Evolutionary conservation across 306 rosid species (phyloP).

Genomic region (Begonia masoniana): DNA sequence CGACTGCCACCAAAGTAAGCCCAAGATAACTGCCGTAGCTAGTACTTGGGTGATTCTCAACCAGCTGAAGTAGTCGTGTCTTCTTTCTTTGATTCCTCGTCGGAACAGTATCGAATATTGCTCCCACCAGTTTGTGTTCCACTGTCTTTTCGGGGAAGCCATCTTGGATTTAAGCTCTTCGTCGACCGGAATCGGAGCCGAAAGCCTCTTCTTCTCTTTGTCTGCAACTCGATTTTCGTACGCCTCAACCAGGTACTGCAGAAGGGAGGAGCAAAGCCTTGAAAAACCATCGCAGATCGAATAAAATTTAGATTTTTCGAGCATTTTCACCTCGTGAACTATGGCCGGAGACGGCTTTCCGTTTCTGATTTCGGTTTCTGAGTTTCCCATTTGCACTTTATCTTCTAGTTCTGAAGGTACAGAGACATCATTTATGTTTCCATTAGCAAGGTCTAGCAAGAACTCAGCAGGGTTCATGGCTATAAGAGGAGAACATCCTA

Average conservation of each 20-base stretch:
- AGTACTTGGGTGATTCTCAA: constrained; percentile 91
- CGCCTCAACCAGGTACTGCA: constrained; percentile 81
- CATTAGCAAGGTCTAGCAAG: constrained; percentile 89
- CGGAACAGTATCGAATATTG: constrained; percentile 62
- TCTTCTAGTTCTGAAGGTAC: constrained; percentile 89
- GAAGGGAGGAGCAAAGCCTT: neutral
- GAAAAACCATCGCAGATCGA: too few species aligned
- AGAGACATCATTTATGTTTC: constrained; percentile 74
- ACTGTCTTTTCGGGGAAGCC: constrained; percentile 33
- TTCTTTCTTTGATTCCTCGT: constrained; percentile 82
- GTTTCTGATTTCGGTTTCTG: constrained; percentile 31
- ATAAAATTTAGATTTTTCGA: too few species aligned
- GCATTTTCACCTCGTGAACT: constrained; percentile 65
- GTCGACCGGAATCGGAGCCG: constrained; percentile 44
- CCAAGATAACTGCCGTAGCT: constrained; percentile 85
- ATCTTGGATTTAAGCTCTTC: constrained; percentile 53
- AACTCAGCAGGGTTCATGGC: constrained; percentile 98
- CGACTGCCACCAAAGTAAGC: constrained; percentile 96
- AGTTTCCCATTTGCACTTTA: constrained; percentile 55
- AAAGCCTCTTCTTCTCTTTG: constrained; percentile 56
- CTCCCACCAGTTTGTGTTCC: constrained; percentile 89
- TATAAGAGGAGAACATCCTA: constrained; percentile 82
- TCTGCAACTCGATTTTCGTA: constrained; percentile 70
- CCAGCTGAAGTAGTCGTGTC: constrained; percentile 93
- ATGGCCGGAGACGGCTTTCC: constrained; percentile 73